Conservation (phyloP, 371 early-diverging fungal species). For the Lichtheimia corymbifera region DNA sequence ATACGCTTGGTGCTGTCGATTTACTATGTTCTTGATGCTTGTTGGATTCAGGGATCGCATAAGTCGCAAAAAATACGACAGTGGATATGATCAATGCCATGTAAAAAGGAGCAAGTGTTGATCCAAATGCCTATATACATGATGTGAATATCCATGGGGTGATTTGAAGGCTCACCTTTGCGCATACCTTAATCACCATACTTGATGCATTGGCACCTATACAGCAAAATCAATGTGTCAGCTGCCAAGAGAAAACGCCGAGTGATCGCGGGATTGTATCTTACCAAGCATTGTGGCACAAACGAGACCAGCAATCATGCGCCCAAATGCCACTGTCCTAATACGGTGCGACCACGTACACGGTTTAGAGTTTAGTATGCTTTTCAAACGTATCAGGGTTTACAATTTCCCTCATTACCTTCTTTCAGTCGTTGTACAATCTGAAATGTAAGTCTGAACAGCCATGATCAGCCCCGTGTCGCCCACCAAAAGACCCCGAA, state of each 20-base stretch:
- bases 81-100: conserved; percentile 23
- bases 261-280: background rate
- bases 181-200: conserved; percentile 23
- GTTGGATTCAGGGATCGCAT: conserved; percentile 51
- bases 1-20: conserved; percentile 3
- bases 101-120: conserved; percentile 34
- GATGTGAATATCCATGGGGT: background rate
- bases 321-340: conserved; percentile 35
- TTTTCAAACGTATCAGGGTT: background rate
- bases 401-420: conserved; percentile 19
- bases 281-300: conserved; percentile 32
- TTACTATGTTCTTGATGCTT: background rate
- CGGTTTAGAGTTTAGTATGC: background rate
- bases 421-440: conserved; percentile 30
- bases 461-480: conserved; percentile 34
- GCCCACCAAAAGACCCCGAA: conserved; percentile 44
- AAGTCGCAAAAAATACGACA: conserved; percentile 20
- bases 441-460: conserved; percentile 44
- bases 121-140: conserved; percentile 21
- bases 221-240: background rate
- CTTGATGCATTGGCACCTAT: conserved; percentile 31
- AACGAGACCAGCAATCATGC: conserved; percentile 27
- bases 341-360: conserved; percentile 1
- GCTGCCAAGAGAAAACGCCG: background rate
- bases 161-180: background rate